Base-by-base conservation (phyloP, 2,329 filamentous ascomycete species). In the Exophiala sp. region DNA sequence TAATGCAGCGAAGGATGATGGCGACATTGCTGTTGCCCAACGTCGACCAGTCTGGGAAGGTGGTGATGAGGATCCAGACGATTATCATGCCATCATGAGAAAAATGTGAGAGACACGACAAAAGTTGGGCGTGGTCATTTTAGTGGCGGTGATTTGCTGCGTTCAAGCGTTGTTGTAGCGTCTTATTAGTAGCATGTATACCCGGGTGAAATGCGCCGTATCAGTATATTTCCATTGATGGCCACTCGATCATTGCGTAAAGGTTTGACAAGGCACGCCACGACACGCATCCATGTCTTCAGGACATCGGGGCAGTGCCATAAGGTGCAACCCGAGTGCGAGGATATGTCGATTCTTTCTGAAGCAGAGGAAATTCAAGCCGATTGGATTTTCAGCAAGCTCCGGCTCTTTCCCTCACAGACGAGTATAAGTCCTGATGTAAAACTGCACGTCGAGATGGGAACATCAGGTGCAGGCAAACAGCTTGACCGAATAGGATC, bases 11-110 rank as follows among this genome's bases (percentile, higher is more conserved):
- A 16, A 44, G 8, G 34, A 51, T 24, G 47, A 54, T 38, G 16
- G 12, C 10, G 47, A 54, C 12, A 49, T 52, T 39, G 21, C 14
- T 7, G 49, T 50, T 16, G 35, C 21, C n/a, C 43, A 44, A 18
- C 58, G 57, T 43, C 54, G 58, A 24, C 58, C 58, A 6, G 29
- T 14, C 20, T 60, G 52, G 52, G 51, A 50, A 24, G 35, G 49
- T 4, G 32, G 46, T 36, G 43, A 51, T 41, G 47, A 58, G 14
- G 49, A 51, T 16, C 8, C 39, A 10, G 55, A 58, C 46, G 54
- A 58, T 35, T 61, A 61, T 45, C 59, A 61, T 42, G 47, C 52
- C n/a, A 50, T 61, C 6, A 50, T 61, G 56, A 52, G 49, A 40
- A 53, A 54, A 24, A 51, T 59, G 24, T 61, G 42, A 59, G 16